Conservation (phyloP, 768 basidiomycete genomes). For the Floccularia luteovirens region DNA sequence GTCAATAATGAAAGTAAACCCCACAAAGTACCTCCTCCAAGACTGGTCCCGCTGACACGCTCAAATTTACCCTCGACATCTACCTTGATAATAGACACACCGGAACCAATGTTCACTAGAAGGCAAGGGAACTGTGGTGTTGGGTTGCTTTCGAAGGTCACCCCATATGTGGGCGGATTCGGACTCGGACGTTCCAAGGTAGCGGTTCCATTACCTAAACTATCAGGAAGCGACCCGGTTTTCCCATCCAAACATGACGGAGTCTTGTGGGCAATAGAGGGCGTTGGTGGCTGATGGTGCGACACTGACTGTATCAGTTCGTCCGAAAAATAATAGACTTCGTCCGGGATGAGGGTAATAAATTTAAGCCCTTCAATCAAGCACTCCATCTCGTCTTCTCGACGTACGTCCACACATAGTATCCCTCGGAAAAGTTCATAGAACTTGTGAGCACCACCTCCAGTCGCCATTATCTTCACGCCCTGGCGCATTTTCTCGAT, state of each 20-base stretch:
- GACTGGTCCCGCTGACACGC: conserved; percentile 92
- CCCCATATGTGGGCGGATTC: conserved; percentile 81
- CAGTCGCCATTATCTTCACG: conserved; percentile 97
- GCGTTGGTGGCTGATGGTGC: conserved; percentile 16
- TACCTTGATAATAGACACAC: conserved; percentile 95
- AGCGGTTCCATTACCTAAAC: conserved; percentile 2
- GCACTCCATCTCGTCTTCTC: conserved; percentile 99
- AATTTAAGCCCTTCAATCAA: conserved; percentile 95
- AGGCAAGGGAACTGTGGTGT: conserved; percentile 90
- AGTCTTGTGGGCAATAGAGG: conserved; percentile 12
- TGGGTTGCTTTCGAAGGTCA: conserved; percentile 80
- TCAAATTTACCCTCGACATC: conserved; percentile 94
- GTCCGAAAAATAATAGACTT: conserved; percentile 98
- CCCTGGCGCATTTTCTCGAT: conserved; percentile 86
- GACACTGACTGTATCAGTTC: conserved; percentile 76
- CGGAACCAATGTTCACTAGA: conserved; percentile 96
- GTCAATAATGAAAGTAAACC: conserved; percentile 90
- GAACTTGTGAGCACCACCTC: conserved; percentile 94
- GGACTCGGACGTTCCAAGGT: conserved; percentile 80
- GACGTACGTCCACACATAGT: conserved; percentile 75
- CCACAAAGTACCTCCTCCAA: conserved; percentile 98
- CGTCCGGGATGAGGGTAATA: conserved; percentile 91
- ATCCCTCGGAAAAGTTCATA: conserved; percentile 71
- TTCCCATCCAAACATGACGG: conserved; percentile 6
- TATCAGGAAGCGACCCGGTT: conserved; percentile 2